Evolutionary conservation across 257 asterid genomes (phyloP).

Genomic region (Thymus mandschuricus): DNA sequence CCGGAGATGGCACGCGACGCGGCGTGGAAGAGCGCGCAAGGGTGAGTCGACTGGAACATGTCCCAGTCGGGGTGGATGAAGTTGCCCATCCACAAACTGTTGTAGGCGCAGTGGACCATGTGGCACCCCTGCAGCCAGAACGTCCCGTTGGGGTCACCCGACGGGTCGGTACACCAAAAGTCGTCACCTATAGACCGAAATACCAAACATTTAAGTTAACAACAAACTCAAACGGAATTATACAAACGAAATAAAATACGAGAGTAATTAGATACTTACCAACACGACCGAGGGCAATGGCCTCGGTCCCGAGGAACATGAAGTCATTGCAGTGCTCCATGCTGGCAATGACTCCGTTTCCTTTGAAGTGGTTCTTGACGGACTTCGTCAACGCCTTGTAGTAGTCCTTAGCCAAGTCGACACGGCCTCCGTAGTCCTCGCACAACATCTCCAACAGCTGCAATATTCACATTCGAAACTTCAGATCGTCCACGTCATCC

Average conservation of each 20-base stretch:
- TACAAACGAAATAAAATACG: background rate
- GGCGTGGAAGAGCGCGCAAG: conserved; percentile 91
- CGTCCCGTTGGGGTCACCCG: conserved; percentile 92
- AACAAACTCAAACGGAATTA: background rate
- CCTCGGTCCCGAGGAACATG: conserved; percentile 91
- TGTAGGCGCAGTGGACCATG: conserved; percentile 98
- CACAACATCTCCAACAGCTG: conserved; percentile 88
- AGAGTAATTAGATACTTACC: conserved; percentile 41
- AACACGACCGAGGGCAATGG: conserved; percentile 87
- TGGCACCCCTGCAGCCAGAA: conserved; percentile 98
- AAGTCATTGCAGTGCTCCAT: conserved; percentile 98
- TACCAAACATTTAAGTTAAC: no score
- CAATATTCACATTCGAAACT: background rate
- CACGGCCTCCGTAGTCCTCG: conserved; percentile 90
- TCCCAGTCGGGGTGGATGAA: conserved; percentile 98
- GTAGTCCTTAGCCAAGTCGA: conserved; percentile 84
- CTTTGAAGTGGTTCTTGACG: conserved; percentile 80
- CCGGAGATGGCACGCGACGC: conserved; percentile 98
- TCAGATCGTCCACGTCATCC: background rate
- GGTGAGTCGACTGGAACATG: conserved; percentile 96
- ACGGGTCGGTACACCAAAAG: conserved; percentile 95
- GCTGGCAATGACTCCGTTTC: conserved; percentile 95
- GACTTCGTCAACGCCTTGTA: conserved; percentile 72
- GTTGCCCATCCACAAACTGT: conserved; percentile 96
- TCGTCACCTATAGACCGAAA: conserved; percentile 65